Percentiles rank a stretch among this genome's conserved stretches.
phyloP scores from a whole-genome alignment of 1,284 basidiomycete species.

The Dichomitus squalens region DNA sequence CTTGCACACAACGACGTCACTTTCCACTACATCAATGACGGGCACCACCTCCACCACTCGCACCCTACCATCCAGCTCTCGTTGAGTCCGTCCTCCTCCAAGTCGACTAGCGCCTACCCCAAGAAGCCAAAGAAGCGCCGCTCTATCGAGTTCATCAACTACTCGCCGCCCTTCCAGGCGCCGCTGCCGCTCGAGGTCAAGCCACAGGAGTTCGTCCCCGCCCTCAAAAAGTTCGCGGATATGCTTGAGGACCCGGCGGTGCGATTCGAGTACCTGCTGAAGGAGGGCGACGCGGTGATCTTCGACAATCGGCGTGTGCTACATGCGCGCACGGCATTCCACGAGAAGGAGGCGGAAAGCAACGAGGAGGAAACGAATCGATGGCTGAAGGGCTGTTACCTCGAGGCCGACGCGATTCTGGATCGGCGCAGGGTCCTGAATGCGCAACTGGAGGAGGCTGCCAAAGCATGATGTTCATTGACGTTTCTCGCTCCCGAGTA shows the following conservation, averaged over 20 bases:
- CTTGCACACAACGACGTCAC: conserved; percentile 69
- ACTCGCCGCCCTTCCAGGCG: conserved; percentile 95
- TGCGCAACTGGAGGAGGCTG: neutral
- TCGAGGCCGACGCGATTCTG: conserved; percentile 78
- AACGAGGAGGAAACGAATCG: conserved; percentile 56
- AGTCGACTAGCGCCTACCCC: conserved; percentile 14
- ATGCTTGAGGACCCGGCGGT: conserved; percentile 60
- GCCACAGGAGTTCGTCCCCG: conserved; percentile 61
- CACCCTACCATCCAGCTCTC: conserved; percentile 83
- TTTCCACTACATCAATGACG: conserved; percentile 93
- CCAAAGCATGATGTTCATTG: too few relatives aligned
- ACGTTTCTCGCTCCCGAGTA: too few relatives aligned
- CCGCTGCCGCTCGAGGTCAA: conserved; percentile 57
- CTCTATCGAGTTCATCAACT: conserved; percentile 73
- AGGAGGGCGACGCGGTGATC: conserved; percentile 85
- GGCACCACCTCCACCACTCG: conserved; percentile 79
- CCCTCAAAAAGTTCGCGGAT: conserved; percentile 65
- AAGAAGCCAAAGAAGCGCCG: too few relatives aligned
- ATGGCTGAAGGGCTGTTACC: conserved; percentile 88
- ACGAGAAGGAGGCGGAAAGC: conserved; percentile 23
- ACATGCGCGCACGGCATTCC: conserved; percentile 86
- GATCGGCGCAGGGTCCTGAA: conserved; percentile 52
- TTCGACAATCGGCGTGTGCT: conserved; percentile 95
- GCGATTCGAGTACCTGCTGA: conserved; percentile 69
- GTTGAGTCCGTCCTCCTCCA: conserved; percentile 20